Evolutionary conservation across 495 filamentous ascomycete genomes (phyloP), one percentile per base, ranked within the genome.

Genomic region (Annulohypoxylon moriforme): DNA sequence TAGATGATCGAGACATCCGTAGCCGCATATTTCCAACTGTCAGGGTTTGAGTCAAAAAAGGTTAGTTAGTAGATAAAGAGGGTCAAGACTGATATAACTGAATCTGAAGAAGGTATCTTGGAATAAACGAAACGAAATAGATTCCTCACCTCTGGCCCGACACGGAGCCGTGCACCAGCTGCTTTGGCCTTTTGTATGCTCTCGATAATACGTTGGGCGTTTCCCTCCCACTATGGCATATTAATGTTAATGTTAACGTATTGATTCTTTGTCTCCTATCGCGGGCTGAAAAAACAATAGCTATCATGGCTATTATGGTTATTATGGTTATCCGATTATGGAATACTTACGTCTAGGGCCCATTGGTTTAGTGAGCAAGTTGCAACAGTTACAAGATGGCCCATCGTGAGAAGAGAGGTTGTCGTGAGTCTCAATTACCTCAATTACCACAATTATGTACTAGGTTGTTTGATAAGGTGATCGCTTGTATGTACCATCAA

Each of bases 1-100:
- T 72, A 92, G 91, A 68, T 92, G 91, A 77, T 94, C 91, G 20
- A 91, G 85, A 76, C 89, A 89, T 20, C 86, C 88, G 83, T 94
- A 94, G 29, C 91, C 91, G 65, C 74, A 80, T 47, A 82, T 82
- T 73, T 83, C 80, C 20, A 82, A 75, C 69, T 83, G 76, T 36
- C 63, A 25, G 33, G 20, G 1, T 11, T 14, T 34, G 25, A 38
- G 60, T 72, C 16, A 67, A 33, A 33, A 27, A 64, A 60, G n/a
- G 24, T 9, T n/a, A 3, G 18, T 14, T 16, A 38, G 40, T 14
- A 20, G 22, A 22, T 11, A 33, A 36, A 33, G 31, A 33, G 6
- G 31, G 31, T 33, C 13, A 0, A 58, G 8, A 18, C 33, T n/a
- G n/a, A n/a, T n/a, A n/a, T n/a, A n/a, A n/a, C n/a, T n/a, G n/a